Evolutionary conservation across 495 filamentous ascomycete species (phyloP), one percentile per base, ranked within the genome.

Genomic region (Massariosphaeria phaeospora): DNA sequence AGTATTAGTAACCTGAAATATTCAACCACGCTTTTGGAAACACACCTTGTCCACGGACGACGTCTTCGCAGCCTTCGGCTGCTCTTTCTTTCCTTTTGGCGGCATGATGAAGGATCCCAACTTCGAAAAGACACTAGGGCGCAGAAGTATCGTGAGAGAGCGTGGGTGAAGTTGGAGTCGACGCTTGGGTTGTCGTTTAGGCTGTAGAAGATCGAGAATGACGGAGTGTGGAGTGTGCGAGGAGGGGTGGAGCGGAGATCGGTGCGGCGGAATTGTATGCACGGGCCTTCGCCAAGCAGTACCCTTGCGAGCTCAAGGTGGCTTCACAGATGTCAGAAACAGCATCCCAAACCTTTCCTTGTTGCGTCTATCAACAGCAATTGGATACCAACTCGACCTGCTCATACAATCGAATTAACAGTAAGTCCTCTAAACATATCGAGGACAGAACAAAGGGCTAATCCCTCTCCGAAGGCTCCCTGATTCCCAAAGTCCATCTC

Each of bases 21-120:
- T 12, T 11, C 17, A 68, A 63, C 10, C n/a, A 2, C 12, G 13
- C 7, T 24, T 4, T 17, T 27, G 12, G 40, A 34, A 23, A 42
- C 43, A 1, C 61, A 82, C 81, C 77, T 93, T 94, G 77, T 98
- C 93, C 48, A 91, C 89, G 54, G 89, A 85, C 12, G 89, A 85
- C 11, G 75, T 55, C 70, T 89, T 89, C 38, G 75, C 66, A 33
- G 83, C 76, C 81, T 91, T 88, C 75, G 80, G 73, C 88, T 85
- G 49, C 12, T 81, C 74, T 48, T 75, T 72, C n/a, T n/a, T n/a
- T 65, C 91, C 91, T 71, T 98, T 98, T 56, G 93, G 93, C 69
- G 94, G 83, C 93, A 97, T 98, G 69, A 65, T 85, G 52, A 34
- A 41, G 25, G 3, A 11, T 12, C n/a, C n/a, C n/a, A n/a, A n/a